Evolutionary conservation across 345 rosid genomes (phyloP).

Genomic region (Salix exigua): DNA sequence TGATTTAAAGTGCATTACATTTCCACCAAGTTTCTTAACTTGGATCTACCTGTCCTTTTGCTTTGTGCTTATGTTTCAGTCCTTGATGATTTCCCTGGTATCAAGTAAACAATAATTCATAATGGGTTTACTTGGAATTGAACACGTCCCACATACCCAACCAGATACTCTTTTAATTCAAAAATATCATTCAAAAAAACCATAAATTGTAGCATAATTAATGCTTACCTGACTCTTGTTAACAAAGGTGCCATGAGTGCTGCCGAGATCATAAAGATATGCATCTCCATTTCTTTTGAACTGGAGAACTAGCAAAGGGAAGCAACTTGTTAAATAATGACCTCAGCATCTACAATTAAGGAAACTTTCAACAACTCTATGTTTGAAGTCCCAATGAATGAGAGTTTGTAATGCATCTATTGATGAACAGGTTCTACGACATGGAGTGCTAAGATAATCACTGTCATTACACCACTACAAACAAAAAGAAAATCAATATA

Average conservation of each 20-base stretch:
- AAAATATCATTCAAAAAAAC: background rate
- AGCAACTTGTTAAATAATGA: slow-evolving; percentile 4
- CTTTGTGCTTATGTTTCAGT: background rate
- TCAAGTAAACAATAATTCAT: background rate
- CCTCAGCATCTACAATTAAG: background rate
- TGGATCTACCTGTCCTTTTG: background rate
- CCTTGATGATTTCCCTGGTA: background rate
- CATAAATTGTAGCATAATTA: background rate
- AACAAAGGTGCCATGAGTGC: slow-evolving; percentile 76
- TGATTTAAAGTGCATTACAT: background rate
- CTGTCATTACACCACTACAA: background rate
- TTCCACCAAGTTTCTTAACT: background rate
- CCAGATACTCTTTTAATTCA: background rate
- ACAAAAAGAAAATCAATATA: background rate
- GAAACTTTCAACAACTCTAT: background rate
- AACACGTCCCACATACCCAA: background rate
- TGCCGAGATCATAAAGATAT: slow-evolving; percentile 74
- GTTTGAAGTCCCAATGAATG: background rate
- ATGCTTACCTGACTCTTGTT: slow-evolving; percentile 68
- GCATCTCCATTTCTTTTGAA: slow-evolving; percentile 78
- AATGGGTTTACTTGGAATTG: background rate
- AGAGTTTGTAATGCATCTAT: background rate
- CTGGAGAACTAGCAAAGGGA: slow-evolving; percentile 62
- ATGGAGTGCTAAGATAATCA: background rate
- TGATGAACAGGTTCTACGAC: background rate